Evolutionary conservation across 192 early-diverging fungal species (phyloP), one percentile per base, ranked within the genome.

Genomic region (Mortierella antarctica): DNA sequence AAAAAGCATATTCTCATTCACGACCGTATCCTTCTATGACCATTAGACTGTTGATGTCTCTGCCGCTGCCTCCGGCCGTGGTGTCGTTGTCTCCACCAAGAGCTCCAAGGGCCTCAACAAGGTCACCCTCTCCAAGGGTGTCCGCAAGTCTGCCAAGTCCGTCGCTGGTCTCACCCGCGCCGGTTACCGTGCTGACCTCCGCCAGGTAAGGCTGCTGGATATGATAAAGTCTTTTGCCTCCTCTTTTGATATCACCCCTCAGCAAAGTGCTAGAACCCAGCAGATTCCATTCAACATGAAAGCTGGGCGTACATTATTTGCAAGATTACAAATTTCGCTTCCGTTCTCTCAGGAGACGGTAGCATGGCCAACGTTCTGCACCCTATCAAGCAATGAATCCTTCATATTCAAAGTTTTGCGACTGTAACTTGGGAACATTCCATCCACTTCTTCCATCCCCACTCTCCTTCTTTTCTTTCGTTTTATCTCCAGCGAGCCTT

Each of bases 161-260:
- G 85, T 95, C 73, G 88, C 84, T 61, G 74, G 90, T 69, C 74
- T 91, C 57, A 78, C 89, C 73, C 86, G 83, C 71, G 61, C 72
- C 72, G 80, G 82, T 60, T 93, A 93, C 90, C 89, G 93, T 65
- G 87, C 90, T 65, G 93, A 95, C 75, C 88, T 93, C 69, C 85
- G 88, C 80, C 65, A 88, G 71, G 89, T 89, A 88, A 70, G 41
- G n/a, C 14, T 64, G 7, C 21, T 61, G 21, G 14, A 52, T 4
- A 18, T 39, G 44, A 21, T 1, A 57, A 17, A 48, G 31, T 23
- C 59, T 51, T 57, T 15, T 55, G 8, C 49, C 18, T 31, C 14
- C 41, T 42, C 2, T 56, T 44, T 69, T 18, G 10, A 44, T 57
- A 31, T 31, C 31, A 31, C 31, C 3, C 31, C 31, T 31, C 31